Conservation (phyloP, 148 eudicot species). For the Cornus suecica region DNA sequence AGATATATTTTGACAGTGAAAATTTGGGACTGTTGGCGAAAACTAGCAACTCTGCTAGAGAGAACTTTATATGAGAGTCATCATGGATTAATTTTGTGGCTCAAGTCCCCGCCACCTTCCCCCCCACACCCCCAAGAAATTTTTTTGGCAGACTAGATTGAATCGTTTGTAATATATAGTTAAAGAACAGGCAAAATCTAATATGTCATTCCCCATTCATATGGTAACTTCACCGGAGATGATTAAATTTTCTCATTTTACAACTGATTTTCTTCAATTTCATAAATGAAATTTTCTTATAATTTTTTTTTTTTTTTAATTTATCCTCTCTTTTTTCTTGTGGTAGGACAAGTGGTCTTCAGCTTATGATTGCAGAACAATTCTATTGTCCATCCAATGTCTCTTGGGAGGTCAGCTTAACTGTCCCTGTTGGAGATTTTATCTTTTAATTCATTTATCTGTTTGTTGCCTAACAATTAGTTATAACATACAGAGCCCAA, state of each 20-base stretch:
- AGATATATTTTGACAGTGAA: no score
- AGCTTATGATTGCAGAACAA: constrained; percentile 66
- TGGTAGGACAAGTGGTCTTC: constrained; percentile 69
- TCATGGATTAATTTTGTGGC: background rate
- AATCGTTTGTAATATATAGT: background rate
- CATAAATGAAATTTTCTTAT: background rate
- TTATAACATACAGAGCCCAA: constrained; percentile 41
- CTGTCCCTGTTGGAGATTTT: background rate
- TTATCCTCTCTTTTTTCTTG: background rate
- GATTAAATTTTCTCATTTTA: background rate
- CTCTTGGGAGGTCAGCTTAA: constrained; percentile 50
- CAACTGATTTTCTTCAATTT: background rate
- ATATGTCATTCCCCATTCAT: background rate
- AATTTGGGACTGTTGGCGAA: no score
- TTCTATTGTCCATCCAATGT: constrained; percentile 65
- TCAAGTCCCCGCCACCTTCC: background rate
- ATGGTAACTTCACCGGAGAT: background rate
- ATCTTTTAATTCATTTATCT: background rate
- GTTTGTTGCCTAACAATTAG: background rate
- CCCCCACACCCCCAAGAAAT: no score
- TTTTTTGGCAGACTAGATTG: no score
- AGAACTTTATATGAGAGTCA: background rate
- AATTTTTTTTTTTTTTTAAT: background rate
- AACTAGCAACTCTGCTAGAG: no score
- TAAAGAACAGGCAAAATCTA: background rate